These are phyloP conservation scores for Rhizoclosmatium sp. DNA, from an alignment of 192 early-diverging fungal species.

Conservation along the genomic window DNA sequence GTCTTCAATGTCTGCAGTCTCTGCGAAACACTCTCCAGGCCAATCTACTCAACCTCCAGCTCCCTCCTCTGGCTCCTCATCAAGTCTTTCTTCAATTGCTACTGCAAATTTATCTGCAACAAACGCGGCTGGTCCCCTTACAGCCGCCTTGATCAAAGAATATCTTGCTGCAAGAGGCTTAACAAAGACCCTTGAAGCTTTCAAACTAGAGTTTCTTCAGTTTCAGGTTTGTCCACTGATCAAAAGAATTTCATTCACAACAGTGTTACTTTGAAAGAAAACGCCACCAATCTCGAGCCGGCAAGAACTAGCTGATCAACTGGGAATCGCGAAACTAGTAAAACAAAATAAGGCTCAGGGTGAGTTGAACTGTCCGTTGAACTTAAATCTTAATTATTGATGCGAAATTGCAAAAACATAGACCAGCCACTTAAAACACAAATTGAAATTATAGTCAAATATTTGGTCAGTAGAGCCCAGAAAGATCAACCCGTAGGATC, in stretches of 20 bases:
- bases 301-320: slow-evolving; percentile 30
- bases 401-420: neutral
- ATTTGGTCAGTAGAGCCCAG: slow-evolving; percentile 7
- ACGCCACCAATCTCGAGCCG: slow-evolving; percentile 28
- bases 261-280: slow-evolving; percentile 4
- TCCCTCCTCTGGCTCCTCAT: neutral
- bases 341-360: slow-evolving; percentile 41
- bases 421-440: slow-evolving; percentile 42
- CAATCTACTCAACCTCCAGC: neutral
- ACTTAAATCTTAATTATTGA: neutral
- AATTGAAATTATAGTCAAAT: slow-evolving; percentile 34
- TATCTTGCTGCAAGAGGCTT: slow-evolving; percentile 40
- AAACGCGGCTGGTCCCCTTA: slow-evolving; percentile 3
- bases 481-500: neutral
- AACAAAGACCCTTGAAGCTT: slow-evolving; percentile 41
- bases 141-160: slow-evolving; percentile 38
- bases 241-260: neutral
- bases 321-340: slow-evolving; percentile 38
- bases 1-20: too few relatives aligned
- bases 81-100: neutral
- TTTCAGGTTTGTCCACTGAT: slow-evolving; percentile 33
- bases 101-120: slow-evolving; percentile 4
- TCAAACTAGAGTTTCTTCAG: slow-evolving; percentile 40
- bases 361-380: neutral
- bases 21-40: slow-evolving; percentile 5